Percentiles rank a stretch among this genome's conserved stretches.
Evolutionary conservation across 208 protist species (phyloP).

Genomic region (Leishmania mexicana): DNA sequence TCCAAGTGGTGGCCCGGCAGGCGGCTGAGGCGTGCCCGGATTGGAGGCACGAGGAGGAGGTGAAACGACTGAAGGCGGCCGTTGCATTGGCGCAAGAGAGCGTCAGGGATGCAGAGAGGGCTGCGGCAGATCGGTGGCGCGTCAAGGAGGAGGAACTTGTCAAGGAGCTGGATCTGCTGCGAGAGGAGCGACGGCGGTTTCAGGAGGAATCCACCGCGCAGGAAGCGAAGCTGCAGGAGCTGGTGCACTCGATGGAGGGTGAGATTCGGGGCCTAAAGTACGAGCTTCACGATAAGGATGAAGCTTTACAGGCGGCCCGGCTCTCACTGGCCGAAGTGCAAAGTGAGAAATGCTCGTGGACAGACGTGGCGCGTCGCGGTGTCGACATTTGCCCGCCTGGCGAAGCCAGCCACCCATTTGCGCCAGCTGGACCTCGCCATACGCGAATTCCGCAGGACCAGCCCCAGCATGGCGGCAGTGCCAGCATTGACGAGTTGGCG

Average conservation of each 20-base stretch:
- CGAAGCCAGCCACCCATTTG: not conserved
- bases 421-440: not conserved
- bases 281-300: slow-evolving; percentile 22
- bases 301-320: slow-evolving; percentile 15
- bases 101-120: slow-evolving; percentile 19
- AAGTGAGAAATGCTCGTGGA: no score
- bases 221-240: slow-evolving; percentile 40
- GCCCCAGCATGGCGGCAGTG: not conserved
- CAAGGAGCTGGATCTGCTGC: slow-evolving; percentile 56
- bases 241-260: slow-evolving; percentile 39
- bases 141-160: slow-evolving; percentile 68
- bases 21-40: slow-evolving; percentile 19
- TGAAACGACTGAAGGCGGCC: slow-evolving; percentile 46
- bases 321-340: slow-evolving; percentile 9
- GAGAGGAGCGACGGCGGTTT: slow-evolving; percentile 47
- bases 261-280: slow-evolving; percentile 30
- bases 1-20: slow-evolving; percentile 41
- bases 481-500: slow-evolving; percentile 31
- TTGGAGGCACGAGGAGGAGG: slow-evolving; percentile 59
- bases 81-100: slow-evolving; percentile 26
- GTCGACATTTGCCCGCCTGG: no score
- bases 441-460: not conserved
- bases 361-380: not conserved
- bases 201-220: slow-evolving; percentile 24
- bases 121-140: slow-evolving; percentile 37